Evolutionary conservation across 148 eudicot genomes (phyloP).

Genomic region (Nepenthes gracilis): DNA sequence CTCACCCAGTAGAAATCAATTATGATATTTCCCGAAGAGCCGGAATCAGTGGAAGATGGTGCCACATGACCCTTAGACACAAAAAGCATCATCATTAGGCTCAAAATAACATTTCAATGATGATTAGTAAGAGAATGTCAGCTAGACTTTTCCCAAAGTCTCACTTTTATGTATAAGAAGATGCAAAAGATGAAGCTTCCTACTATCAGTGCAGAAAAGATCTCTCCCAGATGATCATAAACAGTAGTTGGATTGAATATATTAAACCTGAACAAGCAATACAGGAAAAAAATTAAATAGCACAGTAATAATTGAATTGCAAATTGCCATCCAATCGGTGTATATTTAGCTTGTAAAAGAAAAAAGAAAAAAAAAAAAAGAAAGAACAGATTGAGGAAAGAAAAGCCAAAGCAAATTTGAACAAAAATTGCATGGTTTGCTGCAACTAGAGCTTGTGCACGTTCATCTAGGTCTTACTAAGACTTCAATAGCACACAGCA

Average conservation of each 20-base stretch:
- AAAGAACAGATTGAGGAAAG: background rate
- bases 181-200: slow-evolving; percentile 90
- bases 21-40: slow-evolving; percentile 79
- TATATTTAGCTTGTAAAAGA: background rate
- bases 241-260: slow-evolving; percentile 76
- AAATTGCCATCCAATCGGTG: background rate
- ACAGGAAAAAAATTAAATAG: background rate
- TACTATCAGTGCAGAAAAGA: slow-evolving; percentile 77
- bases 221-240: slow-evolving; percentile 95
- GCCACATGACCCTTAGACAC: slow-evolving; percentile 65
- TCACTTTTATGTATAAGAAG: slow-evolving; percentile 70
- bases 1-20: slow-evolving; percentile 98
- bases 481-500: too few species aligned
- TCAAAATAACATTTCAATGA: background rate
- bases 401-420: background rate
- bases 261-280: slow-evolving; percentile 55
- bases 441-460: too few species aligned
- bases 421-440: too few species aligned
- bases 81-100: slow-evolving; percentile 16
- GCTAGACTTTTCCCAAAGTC: slow-evolving; percentile 3
- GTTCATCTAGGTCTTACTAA: too few species aligned
- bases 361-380: background rate
- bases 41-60: slow-evolving; percentile 92
- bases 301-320: background rate
- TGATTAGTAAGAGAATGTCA: background rate